A percentile compares a stretch with the other conserved stretches of the same genome.
Evolutionary conservation across 139 green algal genomes (phyloP).

Genomic region (Marvania coccoides): DNA sequence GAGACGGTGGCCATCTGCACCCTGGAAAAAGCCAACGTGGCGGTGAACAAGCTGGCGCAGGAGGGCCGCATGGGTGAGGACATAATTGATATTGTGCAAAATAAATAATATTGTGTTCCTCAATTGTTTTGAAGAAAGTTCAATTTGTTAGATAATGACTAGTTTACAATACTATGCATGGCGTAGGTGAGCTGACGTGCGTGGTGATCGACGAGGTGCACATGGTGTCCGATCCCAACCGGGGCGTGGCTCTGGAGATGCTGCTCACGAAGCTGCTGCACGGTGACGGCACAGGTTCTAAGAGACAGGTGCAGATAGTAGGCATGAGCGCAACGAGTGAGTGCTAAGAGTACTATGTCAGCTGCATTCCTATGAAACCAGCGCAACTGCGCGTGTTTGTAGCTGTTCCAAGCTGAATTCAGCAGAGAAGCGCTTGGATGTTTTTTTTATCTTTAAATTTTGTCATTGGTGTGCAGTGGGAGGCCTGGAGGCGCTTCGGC

Average conservation of each 20-base stretch:
- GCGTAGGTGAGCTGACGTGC: constrained; percentile 39
- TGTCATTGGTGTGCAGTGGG: constrained; percentile 13
- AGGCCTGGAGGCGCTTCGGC: constrained; percentile 20
- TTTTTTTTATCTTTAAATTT: too few species aligned
- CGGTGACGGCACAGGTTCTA: background rate
- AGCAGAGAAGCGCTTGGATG: too few species aligned
- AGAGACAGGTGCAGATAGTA: constrained; percentile 51
- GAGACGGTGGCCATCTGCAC: constrained; percentile 68
- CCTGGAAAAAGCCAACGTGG: constrained; percentile 72
- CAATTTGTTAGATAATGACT: background rate
- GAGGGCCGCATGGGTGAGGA: constrained; percentile 20
- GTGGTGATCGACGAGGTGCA: constrained; percentile 70
- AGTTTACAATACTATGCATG: too few species aligned
- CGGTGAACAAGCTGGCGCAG: constrained; percentile 36
- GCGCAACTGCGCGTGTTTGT: too few species aligned
- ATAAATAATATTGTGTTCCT: too few species aligned
- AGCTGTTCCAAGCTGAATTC: too few species aligned
- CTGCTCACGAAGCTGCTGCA: constrained; percentile 55
- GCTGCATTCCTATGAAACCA: too few species aligned
- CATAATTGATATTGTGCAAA: background rate
- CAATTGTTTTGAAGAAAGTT: background rate
- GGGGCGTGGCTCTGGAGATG: constrained; percentile 55
- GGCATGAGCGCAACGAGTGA: constrained; percentile 58
- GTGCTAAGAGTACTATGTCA: background rate
- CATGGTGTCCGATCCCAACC: constrained; percentile 45